A percentile compares a stretch with the other conserved stretches of the same genome.
These are phyloP conservation scores for Wickerhamiella kurtzmanii DNA, from an alignment of 805 yeast genomes.

Conservation along the genomic window DNA sequence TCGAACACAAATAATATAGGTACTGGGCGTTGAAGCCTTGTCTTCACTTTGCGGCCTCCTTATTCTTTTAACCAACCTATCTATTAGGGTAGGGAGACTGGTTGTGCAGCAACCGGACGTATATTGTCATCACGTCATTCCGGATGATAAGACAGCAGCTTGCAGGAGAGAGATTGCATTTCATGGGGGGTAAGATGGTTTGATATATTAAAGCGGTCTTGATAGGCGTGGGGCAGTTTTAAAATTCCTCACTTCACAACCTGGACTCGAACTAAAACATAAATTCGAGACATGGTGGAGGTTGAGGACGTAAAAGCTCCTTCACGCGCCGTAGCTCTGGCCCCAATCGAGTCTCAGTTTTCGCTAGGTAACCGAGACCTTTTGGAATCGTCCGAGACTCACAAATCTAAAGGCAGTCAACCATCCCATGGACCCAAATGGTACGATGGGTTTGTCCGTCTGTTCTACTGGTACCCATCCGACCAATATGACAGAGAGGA, in stretches of 20 bases:
- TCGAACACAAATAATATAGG: too few species aligned
- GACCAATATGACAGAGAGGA: slow-evolving; percentile 38
- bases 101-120: neutral
- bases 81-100: neutral
- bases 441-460: slow-evolving; percentile 18
- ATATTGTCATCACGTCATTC: neutral
- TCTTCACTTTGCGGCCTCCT: neutral
- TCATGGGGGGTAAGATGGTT: too few species aligned
- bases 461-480: slow-evolving; percentile 25
- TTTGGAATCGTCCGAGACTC: neutral
- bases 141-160: neutral
- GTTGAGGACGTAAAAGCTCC: too few species aligned
- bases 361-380: neutral
- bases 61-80: neutral
- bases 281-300: too few species aligned
- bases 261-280: neutral
- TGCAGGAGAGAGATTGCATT: too few species aligned
- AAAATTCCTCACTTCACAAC: neutral
- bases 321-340: neutral
- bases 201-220: too few species aligned
- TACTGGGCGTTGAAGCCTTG: too few species aligned
- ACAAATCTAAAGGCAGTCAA: neutral
- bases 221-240: neutral
- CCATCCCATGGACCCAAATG: neutral
- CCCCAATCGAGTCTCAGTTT: neutral